These are phyloP conservation scores for Aquilaria yunnanensis DNA, from an alignment of 345 rosid genomes.

Conservation along the genomic window DNA sequence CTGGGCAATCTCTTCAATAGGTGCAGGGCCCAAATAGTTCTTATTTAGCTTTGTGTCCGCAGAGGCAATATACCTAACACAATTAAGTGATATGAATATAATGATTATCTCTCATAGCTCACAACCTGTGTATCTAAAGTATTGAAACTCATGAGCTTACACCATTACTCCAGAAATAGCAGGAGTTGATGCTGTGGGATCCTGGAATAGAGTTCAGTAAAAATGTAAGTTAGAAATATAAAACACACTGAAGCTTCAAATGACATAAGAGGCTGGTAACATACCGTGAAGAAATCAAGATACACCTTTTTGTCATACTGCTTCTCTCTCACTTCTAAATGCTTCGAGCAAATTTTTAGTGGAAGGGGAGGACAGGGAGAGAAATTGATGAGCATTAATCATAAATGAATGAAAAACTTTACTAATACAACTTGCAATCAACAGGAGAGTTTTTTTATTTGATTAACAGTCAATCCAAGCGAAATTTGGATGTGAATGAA, in stretches of 20 bases:
- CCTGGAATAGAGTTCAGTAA: slow-evolving; percentile 42
- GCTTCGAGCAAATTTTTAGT: slow-evolving; percentile 18
- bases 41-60: slow-evolving; percentile 59
- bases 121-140: no score
- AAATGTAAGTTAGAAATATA: neutral
- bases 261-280: slow-evolving; percentile 9
- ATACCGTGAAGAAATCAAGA: slow-evolving; percentile 70
- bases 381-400: neutral
- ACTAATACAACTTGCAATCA: no score
- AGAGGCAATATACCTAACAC: slow-evolving; percentile 71
- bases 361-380: slow-evolving; percentile 8
- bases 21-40: slow-evolving; percentile 81
- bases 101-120: neutral
- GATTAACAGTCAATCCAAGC: neutral
- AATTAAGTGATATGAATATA: neutral
- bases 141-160: slow-evolving; percentile 34
- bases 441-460: no score
- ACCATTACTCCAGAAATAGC: slow-evolving; percentile 79
- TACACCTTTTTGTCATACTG: slow-evolving; percentile 78
- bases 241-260: neutral
- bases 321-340: slow-evolving; percentile 84
- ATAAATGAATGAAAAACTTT: neutral
- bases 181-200: slow-evolving; percentile 46
- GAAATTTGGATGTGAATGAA: neutral
- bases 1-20: slow-evolving; percentile 76